Evolutionary conservation across 441 rosid genomes (phyloP).

Genomic region (Eruca vesicaria): DNA sequence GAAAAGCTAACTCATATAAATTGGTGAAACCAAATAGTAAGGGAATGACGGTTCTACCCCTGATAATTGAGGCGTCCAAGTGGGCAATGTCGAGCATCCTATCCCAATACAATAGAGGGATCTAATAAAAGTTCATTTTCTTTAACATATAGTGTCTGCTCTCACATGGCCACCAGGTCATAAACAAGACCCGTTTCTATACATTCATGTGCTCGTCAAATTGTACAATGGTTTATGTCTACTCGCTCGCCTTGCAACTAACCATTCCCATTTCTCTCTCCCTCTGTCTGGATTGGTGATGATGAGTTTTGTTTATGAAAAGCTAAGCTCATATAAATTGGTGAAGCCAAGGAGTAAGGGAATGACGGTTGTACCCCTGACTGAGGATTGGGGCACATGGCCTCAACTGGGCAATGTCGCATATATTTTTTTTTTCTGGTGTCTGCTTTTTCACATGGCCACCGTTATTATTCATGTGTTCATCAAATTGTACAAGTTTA

Average conservation of each 20-base stretch:
- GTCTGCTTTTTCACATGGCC: constrained; percentile 32
- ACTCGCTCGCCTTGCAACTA: too few relatives aligned
- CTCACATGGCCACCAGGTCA: background rate
- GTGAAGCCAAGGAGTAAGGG: background rate
- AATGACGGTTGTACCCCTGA: constrained; percentile 18
- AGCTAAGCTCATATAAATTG: background rate
- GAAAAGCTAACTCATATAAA: constrained; percentile 9
- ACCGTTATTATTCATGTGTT: background rate
- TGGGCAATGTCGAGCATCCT: constrained; percentile 14
- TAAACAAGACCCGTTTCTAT: too few relatives aligned
- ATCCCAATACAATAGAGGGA: too few relatives aligned
- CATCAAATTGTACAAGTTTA: background rate
- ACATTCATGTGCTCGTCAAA: too few relatives aligned
- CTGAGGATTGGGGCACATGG: constrained; percentile 24
- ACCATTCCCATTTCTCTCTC: constrained; percentile 33
- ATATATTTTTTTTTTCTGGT: background rate
- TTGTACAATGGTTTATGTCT: too few relatives aligned
- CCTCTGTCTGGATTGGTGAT: constrained; percentile 10
- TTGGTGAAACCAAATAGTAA: background rate
- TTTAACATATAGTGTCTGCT: too few relatives aligned
- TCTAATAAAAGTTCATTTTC: too few relatives aligned
- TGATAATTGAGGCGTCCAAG: constrained; percentile 10
- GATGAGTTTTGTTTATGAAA: constrained; percentile 3
- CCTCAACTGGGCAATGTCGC: constrained; percentile 17
- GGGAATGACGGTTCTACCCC: constrained; percentile 15